Evolutionary conservation across 2,329 filamentous ascomycete species (phyloP), one percentile per base, ranked within the genome.

Genomic region (Thyridium curvatum): DNA sequence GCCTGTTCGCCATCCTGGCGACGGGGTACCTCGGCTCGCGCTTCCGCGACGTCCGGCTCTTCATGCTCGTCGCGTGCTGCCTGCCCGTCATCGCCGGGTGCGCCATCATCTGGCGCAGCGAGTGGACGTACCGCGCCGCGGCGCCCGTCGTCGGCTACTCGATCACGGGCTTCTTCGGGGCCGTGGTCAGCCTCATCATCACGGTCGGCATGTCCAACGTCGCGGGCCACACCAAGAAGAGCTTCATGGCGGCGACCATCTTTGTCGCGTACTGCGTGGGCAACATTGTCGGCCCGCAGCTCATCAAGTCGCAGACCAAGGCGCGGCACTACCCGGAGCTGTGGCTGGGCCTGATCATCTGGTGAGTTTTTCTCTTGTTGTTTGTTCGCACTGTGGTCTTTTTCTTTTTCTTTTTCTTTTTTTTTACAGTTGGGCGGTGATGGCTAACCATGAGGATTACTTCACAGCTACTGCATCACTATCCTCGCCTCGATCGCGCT

Each of bases 151-250:
- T 77, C 0, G 84, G 84, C 1, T 89, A 87, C 54, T 77, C 79
- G 0, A 71, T 89, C 29, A 83, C 82, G 2, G 84, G 84, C 0
- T 84, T 82, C 46, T 88, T 87, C 46, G 83, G 82, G 1, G 79
- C 76, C 0, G 82, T 85, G 0, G 83, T 85, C 1, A 81, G 76
- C 32, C 62, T 75, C 32, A 64, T 67, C 38, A 71, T 76, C 45
- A 68, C 68, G 0, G 45, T 74, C 6, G 68, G 68, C 28, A 71
- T 72, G 68, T 74, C 76, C 10, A 89, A 89, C 46, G 82, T 88
- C 0, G 83, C 84, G 0, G 84, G 85, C 0, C 74, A 84, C 17
- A 88, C 84, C 0, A 89, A 89, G 64, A 88, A 88, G 66, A 84
- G 79, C 46, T 80, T 84, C 50, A 86, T 84, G 70, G 81, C 84